Base-by-base conservation (phyloP, 768 basidiomycete genomes). In the Scleroderma bovista region DNA sequence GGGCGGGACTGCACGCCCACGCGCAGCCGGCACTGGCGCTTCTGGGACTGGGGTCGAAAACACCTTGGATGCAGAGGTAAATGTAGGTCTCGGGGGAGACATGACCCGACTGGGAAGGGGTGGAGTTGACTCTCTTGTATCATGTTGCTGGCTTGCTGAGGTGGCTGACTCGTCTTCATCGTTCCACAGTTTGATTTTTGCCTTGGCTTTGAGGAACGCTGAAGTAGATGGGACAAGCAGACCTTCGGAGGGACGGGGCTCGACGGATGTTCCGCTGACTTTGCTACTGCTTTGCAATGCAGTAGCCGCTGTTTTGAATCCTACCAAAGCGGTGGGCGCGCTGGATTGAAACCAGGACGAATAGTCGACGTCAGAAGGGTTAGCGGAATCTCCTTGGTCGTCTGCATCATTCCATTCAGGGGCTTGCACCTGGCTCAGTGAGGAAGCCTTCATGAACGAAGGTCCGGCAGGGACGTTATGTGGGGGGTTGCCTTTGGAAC, bases 131-230 rank as follows among this genome's bases (percentile, higher is more conserved):
- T 42, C 51, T 17, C 36, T 54, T 11, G 67, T 64, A 2, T 71
- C 65, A 1, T 54, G 51, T 15, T 44, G 40, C n/a, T 48, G 50
- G 38, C 52, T 51, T 7, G 50, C 50, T 24, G 19, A 13, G 53
- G 31, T 34, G 7, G 44, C 6, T 13, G 29, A 57, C 29, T 50
- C 39, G 11, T 68, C 64, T n/a, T 73, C 71, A 38, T 72, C 68
- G 33, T 71, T 63, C 80, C 79, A 82, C 22, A 70, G 67, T 23
- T 65, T 68, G 59, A 82, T 68, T 54, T 71, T 77, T 38, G 75
- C 75, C 63, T 75, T 65, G 1, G 84, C 84, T 55, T 74, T 74
- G 8, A 72, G 75, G 8, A 85, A 60, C 1, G 84, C 80, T 20
- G 67, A 67, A 29, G 67, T 70, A 6, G 83, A 84, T 1, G 84